phyloP scores from a whole-genome alignment of 352 stramenopile species.

The Phytophthora hybrid region DNA sequence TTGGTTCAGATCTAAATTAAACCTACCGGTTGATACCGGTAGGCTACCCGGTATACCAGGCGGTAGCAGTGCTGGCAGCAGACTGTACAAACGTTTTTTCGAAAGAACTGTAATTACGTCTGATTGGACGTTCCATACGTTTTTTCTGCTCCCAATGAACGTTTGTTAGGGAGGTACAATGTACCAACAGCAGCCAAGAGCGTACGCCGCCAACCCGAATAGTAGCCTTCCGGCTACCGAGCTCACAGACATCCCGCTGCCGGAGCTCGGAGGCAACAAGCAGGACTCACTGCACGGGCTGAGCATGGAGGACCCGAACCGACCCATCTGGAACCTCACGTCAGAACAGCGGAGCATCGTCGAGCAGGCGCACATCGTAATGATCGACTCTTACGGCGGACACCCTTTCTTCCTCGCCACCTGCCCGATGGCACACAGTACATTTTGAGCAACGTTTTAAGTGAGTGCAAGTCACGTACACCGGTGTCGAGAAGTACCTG shows the following conservation, averaged over 20 bases:
- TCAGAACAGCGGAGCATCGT: conserved; percentile 40
- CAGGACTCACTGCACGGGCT: conserved; percentile 40
- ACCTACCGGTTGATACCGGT: too few relatives aligned
- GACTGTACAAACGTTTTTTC: too few relatives aligned
- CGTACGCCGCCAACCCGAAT: too few relatives aligned
- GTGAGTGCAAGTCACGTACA: conserved; percentile 56
- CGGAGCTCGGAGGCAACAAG: conserved; percentile 44
- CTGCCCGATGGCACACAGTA: conserved; percentile 41
- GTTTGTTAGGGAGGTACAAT: too few relatives aligned
- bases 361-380: conserved; percentile 37
- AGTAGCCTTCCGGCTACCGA: not conserved
- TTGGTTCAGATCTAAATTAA: too few relatives aligned
- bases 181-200: too few relatives aligned
- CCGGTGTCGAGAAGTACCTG: conserved; percentile 48
- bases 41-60: too few relatives aligned
- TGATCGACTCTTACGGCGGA: conserved; percentile 42
- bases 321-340: conserved; percentile 37
- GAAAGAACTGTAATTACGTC: not conserved
- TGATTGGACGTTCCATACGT: too few relatives aligned
- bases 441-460: conserved; percentile 38
- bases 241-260: conserved; percentile 40
- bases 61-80: not conserved
- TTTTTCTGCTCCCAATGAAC: too few relatives aligned
- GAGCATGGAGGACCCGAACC: conserved; percentile 35
- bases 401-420: conserved; percentile 37